These are phyloP conservation scores for Fragaria iinumae DNA, from an alignment of 306 rosid genomes.

Conservation along the genomic window DNA sequence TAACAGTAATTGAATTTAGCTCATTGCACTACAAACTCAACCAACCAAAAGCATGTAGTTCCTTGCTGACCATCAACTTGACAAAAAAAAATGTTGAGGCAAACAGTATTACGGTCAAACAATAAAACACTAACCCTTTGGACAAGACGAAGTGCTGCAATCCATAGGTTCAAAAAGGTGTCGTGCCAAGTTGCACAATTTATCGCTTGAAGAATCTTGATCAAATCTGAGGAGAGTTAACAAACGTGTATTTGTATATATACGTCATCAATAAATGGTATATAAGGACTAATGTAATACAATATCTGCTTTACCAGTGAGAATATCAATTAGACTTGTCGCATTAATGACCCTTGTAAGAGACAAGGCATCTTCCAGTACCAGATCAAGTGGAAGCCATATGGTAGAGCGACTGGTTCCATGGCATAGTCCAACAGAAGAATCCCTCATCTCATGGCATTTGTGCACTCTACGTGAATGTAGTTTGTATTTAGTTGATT, in stretches of 20 bases:
- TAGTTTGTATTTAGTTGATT: slow-evolving; percentile 54
- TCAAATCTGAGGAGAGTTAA: slow-evolving; percentile 52
- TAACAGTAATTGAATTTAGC: neutral
- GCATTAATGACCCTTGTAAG: slow-evolving; percentile 71
- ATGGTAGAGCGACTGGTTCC: slow-evolving; percentile 75
- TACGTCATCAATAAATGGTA: neutral
- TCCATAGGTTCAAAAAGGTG: slow-evolving; percentile 90
- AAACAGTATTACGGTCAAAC: neutral
- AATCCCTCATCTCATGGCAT: slow-evolving; percentile 62
- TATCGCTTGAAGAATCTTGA: slow-evolving; percentile 85
- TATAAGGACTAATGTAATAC: slow-evolving; percentile 18
- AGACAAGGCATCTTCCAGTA: slow-evolving; percentile 89
- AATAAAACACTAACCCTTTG: slow-evolving; percentile 57
- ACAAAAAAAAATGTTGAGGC: neutral
- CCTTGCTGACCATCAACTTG: neutral
- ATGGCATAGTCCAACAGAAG: slow-evolving; percentile 69
- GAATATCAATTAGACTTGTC: slow-evolving; percentile 72
- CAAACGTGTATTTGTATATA: slow-evolving; percentile 4
- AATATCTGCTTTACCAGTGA: slow-evolving; percentile 44
- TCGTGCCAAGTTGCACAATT: slow-evolving; percentile 93
- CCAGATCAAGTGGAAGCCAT: slow-evolving; percentile 96
- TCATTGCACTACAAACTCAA: neutral
- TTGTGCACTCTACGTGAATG: slow-evolving; percentile 58
- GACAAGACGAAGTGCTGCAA: slow-evolving; percentile 87
- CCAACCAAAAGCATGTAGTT: neutral